Evolutionary conservation across 768 basidiomycete genomes (phyloP), one percentile per base, ranked within the genome.

Genomic region (Kwoniella dejecticola): DNA sequence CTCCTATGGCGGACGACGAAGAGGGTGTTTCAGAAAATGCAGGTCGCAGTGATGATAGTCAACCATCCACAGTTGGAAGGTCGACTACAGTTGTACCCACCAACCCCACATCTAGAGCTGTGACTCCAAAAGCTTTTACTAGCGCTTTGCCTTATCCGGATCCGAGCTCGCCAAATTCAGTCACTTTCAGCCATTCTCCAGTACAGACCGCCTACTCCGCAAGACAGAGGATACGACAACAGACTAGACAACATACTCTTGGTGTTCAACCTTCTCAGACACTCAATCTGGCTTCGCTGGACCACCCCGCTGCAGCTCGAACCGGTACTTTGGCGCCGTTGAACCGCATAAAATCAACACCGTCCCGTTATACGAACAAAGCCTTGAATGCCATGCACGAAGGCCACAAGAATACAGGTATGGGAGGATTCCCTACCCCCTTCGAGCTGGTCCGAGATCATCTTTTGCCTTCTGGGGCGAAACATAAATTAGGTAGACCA

Each of bases 361-460:
- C 44, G 21, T 44, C 44, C 17, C 2, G 27, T 30, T 30, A 56
- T 31, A 10, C 38, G 19, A 46, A 42, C 26, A 41, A 31, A 29
- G 26, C 44, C 1, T 15, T 15, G 15, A 15, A 42, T 57, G 15
- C 54, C 47, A 7, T 31, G 23, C 29, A 54, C 54, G 19, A 29
- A 29, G 47, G 52, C 15, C 38, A 47, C 23, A 63, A 57, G 44
- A 42, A 63, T 33, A 52, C 62, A 33, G 62, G 62, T 19, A 41
- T 40, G 21, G 62, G 62, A 21, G 62, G 62, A 23, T 63, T 63
- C 21, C 55, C 61, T 3, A 62, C 61, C 3, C 61, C 61, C 19
- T 53, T 56, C 8, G 61, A 62, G 26, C 12, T 62, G 12, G 17
- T 62, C 4, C 21, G 26, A 27, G 19, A 57, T 26, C 24, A 50